A percentile compares a stretch with the other conserved stretches of the same genome.
Conservation (phyloP, 352 stramenopile genomes). For the Pythium graminicola region DNA sequence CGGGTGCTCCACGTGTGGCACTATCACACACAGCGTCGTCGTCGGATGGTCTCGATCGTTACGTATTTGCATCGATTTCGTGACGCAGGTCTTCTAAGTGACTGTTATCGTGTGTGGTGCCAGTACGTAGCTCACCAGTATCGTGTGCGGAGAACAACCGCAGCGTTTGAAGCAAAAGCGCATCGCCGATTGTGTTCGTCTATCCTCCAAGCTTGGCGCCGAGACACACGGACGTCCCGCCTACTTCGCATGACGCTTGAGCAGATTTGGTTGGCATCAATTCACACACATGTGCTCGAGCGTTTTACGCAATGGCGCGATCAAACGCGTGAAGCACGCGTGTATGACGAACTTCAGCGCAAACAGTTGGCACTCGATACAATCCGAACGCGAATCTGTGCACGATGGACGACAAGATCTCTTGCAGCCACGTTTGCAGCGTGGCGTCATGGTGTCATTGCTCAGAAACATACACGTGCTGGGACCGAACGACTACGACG, state of each 20-base stretch:
- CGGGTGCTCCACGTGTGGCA: conserved; percentile 1
- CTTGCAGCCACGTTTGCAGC: conserved; percentile 5
- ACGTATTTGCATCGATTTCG: not conserved
- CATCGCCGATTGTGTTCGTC: not conserved
- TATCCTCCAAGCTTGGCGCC: conserved; percentile 1
- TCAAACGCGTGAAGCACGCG: not conserved
- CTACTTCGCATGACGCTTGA: conserved; percentile 32
- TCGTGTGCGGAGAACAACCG: not conserved
- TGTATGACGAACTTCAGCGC: conserved; percentile 13
- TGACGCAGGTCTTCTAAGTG: not conserved
- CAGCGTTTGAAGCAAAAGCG: not conserved
- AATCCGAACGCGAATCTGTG: conserved; percentile 35
- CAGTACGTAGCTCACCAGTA: not conserved
- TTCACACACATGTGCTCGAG: conserved; percentile 28
- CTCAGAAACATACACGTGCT: conserved; percentile 1
- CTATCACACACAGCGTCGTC: not conserved
- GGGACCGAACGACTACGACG: not conserved
- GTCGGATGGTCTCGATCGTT: not conserved
- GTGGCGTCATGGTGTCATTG: conserved; percentile 2
- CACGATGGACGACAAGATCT: conserved; percentile 6
- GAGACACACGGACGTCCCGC: conserved; percentile 6
- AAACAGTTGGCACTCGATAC: conserved; percentile 24
- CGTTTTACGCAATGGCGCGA: conserved; percentile 33
- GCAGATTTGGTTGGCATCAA: conserved; percentile 34
- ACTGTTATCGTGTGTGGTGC: conserved; percentile 1